Percentiles rank a stretch among this genome's conserved stretches.
Evolutionary conservation across 2,329 filamentous ascomycete species (phyloP).

Genomic region (Capronia coronata): DNA sequence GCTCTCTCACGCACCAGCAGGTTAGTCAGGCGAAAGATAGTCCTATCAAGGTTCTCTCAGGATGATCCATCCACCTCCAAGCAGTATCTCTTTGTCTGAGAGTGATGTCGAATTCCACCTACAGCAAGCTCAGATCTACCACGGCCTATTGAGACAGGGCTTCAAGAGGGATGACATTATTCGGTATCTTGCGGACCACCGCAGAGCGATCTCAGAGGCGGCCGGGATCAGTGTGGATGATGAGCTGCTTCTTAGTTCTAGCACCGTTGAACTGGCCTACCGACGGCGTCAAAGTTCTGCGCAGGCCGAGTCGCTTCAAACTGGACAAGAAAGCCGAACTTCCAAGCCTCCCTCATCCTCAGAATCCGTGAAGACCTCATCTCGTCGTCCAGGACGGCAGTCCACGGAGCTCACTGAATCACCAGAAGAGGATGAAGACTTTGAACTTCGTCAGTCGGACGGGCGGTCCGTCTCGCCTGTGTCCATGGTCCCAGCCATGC

Average conservation of each 20-base stretch:
- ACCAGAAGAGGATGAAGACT: not conserved
- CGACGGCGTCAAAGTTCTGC: not conserved
- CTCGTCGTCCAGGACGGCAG: not conserved
- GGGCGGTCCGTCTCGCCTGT: slow-evolving; percentile 4
- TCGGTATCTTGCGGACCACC: slow-evolving; percentile 23
- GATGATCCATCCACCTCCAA: slow-evolving; percentile 35
- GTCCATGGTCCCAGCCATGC: slow-evolving; percentile 1
- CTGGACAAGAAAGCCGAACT: not conserved
- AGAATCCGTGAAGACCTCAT: not conserved
- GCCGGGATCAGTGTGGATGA: not conserved
- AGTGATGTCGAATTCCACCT: slow-evolving; percentile 33
- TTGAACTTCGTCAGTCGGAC: not conserved
- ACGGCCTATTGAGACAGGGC: slow-evolving; percentile 25
- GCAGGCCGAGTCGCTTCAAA: not conserved
- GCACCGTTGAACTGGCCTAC: slow-evolving; percentile 18
- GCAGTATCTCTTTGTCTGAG: slow-evolving; percentile 32
- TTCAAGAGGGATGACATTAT: slow-evolving; percentile 27
- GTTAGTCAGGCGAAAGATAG: not conserved
- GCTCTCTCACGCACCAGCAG: not conserved
- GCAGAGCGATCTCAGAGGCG: slow-evolving; percentile 4
- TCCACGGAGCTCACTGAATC: not conserved
- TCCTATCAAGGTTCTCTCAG: not conserved
- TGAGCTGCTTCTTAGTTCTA: slow-evolving; percentile 4
- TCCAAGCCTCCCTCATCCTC: not conserved
- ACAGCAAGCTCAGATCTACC: slow-evolving; percentile 26